Base-by-base conservation (phyloP, 108 stramenopile species). In the Fistulifera pelliculosa region DNA sequence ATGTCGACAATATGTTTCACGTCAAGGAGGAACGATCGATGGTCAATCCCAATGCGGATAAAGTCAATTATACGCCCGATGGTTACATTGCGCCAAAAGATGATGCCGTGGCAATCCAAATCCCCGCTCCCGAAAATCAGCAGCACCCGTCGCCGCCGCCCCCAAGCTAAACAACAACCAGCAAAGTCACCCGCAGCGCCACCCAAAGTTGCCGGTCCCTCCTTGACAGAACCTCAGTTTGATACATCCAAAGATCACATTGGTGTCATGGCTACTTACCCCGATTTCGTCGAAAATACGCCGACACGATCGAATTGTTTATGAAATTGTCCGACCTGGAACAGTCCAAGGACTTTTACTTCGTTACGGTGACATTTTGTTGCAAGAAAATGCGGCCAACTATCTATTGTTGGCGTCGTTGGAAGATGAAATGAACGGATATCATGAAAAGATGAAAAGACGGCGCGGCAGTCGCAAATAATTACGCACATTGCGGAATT, bases 401-500 rank as follows among this genome's bases (percentile, higher is more conserved):
- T 98, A 96, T 67, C 69, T 97, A 1, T 74, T 98, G 49, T 73
- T 98, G 49, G 93, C 95, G 41, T 80, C 83, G 52, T 61, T 98
- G 28, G 96, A 98, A 71, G 98, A 98, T 62, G 98, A 98, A 77
- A 98, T 98, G 98, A 98, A 98, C 66, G 98, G 96, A 44, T 83
- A 86, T 47, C 92, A 89, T 27, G 88, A 92, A 31, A 94, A 95
- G 56, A 97, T 97, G 98, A 83, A 80, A 78, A 83, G 27, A 86
- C 87, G n/a, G 88, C 94, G 38, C 67, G 95, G 39, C 94, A 88
- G 56, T 74, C 74, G 5, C 95, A 94, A 64, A 89, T 98, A 28
- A 82, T 98, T 47, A 78, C 83, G 60, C 94, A 94, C 66, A 96
- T 98, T 69, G 90, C 95, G 6, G 98, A 98, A 67, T 80, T 98